These are phyloP conservation scores for Botrytis squamosa DNA, from an alignment of 2,329 filamentous ascomycete genomes.

Conservation along the genomic window DNA sequence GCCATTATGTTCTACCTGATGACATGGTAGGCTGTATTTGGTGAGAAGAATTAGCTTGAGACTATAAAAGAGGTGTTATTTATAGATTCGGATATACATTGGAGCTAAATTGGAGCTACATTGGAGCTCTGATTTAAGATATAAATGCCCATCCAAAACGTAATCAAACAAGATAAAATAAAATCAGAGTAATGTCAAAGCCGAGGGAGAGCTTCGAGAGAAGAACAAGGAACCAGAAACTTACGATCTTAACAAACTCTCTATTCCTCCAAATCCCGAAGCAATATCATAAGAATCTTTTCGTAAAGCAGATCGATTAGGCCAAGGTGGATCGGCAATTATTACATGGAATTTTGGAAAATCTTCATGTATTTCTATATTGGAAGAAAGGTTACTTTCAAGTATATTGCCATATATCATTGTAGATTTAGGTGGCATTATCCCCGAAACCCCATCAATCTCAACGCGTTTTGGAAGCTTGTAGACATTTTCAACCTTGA, in stretches of 20 bases:
- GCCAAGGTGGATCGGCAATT: conserved; percentile 77
- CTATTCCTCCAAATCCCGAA: neutral
- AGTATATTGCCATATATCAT: neutral
- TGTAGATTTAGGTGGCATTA: neutral
- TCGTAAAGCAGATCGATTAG: conserved; percentile 69
- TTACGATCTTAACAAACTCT: neutral
- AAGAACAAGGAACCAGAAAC: neutral
- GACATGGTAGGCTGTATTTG: conserved; percentile 29
- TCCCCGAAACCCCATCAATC: neutral
- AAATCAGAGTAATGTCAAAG: neutral
- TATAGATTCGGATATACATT: conserved; percentile 49
- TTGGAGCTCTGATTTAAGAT: accelerated
- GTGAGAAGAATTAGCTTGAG: conserved; percentile 44
- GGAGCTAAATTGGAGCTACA: neutral
- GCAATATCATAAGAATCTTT: conserved; percentile 49
- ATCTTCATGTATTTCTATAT: neutral
- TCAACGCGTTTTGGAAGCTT: neutral
- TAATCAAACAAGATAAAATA: neutral
- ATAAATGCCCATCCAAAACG: neutral
- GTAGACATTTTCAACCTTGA: neutral
- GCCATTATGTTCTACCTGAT: conserved; percentile 42
- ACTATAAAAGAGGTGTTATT: conserved; percentile 53
- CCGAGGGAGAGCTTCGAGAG: neutral
- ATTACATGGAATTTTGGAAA: conserved; percentile 64
- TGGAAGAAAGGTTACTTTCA: neutral